phyloP scores from a whole-genome alignment of 176 grass and related monocot species.

The Metroxylon sagu region DNA sequence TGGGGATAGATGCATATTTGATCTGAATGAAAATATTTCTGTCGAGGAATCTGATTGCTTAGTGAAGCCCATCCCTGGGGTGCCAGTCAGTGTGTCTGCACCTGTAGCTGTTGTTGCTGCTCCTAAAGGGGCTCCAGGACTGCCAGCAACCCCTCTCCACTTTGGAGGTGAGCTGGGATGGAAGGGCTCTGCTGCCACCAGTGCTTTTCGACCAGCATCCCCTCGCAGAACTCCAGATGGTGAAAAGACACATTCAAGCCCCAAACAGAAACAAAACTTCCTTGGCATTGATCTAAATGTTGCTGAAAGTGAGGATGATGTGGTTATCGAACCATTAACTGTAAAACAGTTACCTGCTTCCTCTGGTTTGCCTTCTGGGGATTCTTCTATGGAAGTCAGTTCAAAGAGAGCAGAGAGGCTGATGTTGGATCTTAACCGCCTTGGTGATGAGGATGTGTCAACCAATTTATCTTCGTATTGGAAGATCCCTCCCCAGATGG shows the following conservation, averaged over 20 bases:
- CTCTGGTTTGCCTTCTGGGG: conserved; percentile 1
- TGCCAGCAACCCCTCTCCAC: conserved; percentile 38
- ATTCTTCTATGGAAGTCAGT: conserved; percentile 8
- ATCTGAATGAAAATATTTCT: conserved; percentile 51
- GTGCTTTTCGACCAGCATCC: conserved; percentile 19
- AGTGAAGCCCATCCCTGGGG: conserved; percentile 22
- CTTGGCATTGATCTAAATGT: conserved; percentile 10
- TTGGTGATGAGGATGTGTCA: conserved; percentile 11
- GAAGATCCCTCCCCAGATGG: conserved; percentile 4
- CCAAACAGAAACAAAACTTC: conserved; percentile 6
- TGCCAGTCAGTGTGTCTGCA: conserved; percentile 42
- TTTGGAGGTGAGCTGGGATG: conserved; percentile 26
- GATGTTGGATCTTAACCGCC: conserved; percentile 11
- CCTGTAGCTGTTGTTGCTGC: conserved; percentile 53
- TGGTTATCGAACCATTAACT: background rate
- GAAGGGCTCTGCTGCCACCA: conserved; percentile 16
- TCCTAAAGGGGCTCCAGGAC: conserved; percentile 41
- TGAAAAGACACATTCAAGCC: background rate
- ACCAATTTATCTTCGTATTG: background rate
- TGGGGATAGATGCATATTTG: conserved; percentile 28
- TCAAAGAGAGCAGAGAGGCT: conserved; percentile 8
- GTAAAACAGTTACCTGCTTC: conserved; percentile 1
- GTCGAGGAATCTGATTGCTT: conserved; percentile 21
- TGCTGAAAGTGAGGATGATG: conserved; percentile 3
- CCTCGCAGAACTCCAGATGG: conserved; percentile 7